Evolutionary conservation across 768 basidiomycete species (phyloP).

Genomic region (Panaeolus papilionaceus): DNA sequence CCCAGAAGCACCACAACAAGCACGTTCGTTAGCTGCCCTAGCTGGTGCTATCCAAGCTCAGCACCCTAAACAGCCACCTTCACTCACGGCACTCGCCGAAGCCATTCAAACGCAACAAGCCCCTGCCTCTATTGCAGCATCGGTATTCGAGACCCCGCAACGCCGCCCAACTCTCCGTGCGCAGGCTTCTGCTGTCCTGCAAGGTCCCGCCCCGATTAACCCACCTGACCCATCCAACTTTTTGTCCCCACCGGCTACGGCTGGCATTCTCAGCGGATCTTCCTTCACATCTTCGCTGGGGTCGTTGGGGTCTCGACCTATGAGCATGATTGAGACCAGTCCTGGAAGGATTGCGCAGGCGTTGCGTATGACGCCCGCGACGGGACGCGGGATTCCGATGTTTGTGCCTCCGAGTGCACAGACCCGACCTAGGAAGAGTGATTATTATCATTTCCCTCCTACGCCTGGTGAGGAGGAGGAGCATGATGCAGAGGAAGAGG

Average conservation of each 20-base stretch:
- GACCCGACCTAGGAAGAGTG: conserved; percentile 32
- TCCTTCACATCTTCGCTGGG: conserved; percentile 27
- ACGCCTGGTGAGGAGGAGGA: conserved; percentile 37
- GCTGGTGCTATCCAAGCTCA: conserved; percentile 11
- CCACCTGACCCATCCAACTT: conserved; percentile 28
- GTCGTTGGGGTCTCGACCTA: conserved; percentile 35
- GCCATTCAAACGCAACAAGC: conserved; percentile 11
- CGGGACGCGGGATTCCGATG: conserved; percentile 43
- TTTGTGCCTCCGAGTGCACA: conserved; percentile 36
- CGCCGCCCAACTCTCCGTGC: background rate
- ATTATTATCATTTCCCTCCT: conserved; percentile 43
- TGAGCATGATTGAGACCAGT: conserved; percentile 48
- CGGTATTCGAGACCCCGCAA: background rate
- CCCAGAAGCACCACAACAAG: conserved; percentile 22
- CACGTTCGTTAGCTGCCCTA: background rate
- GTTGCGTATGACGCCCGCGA: conserved; percentile 43
- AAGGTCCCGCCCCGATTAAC: conserved; percentile 22
- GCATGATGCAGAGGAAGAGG: conserved; percentile 11
- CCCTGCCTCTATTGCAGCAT: background rate
- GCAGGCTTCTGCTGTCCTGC: background rate
- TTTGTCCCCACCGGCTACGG: conserved; percentile 31
- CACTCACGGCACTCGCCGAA: background rate
- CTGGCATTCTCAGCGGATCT: conserved; percentile 12
- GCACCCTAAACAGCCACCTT: background rate
- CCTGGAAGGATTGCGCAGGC: conserved; percentile 42